phyloP scores from a whole-genome alignment of 768 basidiomycete species.

The Pleurotus sapidus region DNA sequence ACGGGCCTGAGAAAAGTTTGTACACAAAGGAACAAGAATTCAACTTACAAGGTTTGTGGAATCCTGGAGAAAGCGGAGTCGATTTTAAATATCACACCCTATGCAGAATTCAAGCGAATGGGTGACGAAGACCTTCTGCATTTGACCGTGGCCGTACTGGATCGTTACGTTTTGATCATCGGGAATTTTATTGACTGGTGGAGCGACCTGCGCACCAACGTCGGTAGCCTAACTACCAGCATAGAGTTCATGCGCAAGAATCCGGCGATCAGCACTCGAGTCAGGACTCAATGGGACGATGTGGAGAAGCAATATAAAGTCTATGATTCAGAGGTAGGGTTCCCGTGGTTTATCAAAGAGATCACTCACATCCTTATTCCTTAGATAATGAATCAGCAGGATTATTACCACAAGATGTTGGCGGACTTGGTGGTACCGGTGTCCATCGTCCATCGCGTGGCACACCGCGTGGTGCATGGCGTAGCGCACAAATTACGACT shows the following conservation, averaged over 20 bases:
- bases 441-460: too few species aligned
- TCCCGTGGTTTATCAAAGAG: too few species aligned
- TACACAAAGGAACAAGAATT: too few species aligned
- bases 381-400: slow-evolving; percentile 3
- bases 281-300: background rate
- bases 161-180: background rate
- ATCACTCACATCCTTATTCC: too few species aligned
- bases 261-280: background rate
- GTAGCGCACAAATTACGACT: too few species aligned
- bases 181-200: slow-evolving; percentile 2
- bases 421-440: background rate
- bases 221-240: background rate
- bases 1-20: too few species aligned
- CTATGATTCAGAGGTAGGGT: background rate
- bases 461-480: too few species aligned
- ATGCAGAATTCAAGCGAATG: background rate
- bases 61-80: too few species aligned
- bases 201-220: background rate
- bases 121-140: background rate
- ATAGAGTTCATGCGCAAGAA: background rate
- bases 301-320: background rate
- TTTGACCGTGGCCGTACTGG: too few species aligned
- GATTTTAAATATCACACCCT: too few species aligned
- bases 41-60: too few species aligned
- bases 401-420: background rate